A percentile compares a stretch with the other conserved stretches of the same genome.
These are phyloP conservation scores for Solanum pinnatisectum DNA, from an alignment of 257 asterid genomes.

Conservation along the genomic window DNA sequence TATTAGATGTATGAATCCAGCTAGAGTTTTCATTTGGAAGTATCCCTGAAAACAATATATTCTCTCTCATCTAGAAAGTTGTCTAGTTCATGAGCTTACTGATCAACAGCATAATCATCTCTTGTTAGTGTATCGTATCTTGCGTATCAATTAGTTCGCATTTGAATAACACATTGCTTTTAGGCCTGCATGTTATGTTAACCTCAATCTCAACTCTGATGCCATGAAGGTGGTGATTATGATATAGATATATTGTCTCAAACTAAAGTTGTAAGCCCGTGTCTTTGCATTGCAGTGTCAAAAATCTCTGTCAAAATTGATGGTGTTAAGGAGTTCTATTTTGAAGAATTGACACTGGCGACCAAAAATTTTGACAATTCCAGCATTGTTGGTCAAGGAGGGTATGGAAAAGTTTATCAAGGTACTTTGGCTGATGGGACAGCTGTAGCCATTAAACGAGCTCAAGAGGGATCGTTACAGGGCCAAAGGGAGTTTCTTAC, in stretches of 20 bases:
- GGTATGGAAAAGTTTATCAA: slow-evolving; percentile 88
- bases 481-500: slow-evolving; percentile 96
- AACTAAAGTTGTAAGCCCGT: background rate
- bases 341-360: slow-evolving; percentile 55
- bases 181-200: background rate
- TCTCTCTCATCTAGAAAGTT: background rate
- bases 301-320: slow-evolving; percentile 68
- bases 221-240: background rate
- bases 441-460: slow-evolving; percentile 86
- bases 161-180: background rate
- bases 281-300: slow-evolving; percentile 45
- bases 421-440: slow-evolving; percentile 80
- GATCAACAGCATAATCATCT: background rate
- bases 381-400: slow-evolving; percentile 81
- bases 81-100: background rate
- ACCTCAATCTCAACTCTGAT: background rate
- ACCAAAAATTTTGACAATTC: slow-evolving; percentile 50
- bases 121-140: background rate
- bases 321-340: slow-evolving; percentile 74
- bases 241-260: background rate
- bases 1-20: background rate
- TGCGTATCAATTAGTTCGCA: background rate
- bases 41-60: background rate
- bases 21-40: background rate
- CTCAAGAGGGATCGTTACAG: slow-evolving; percentile 86